Evolutionary conservation across 2,329 filamentous ascomycete species (phyloP), one percentile per base, ranked within the genome.

Genomic region (Epichloe scottii): DNA sequence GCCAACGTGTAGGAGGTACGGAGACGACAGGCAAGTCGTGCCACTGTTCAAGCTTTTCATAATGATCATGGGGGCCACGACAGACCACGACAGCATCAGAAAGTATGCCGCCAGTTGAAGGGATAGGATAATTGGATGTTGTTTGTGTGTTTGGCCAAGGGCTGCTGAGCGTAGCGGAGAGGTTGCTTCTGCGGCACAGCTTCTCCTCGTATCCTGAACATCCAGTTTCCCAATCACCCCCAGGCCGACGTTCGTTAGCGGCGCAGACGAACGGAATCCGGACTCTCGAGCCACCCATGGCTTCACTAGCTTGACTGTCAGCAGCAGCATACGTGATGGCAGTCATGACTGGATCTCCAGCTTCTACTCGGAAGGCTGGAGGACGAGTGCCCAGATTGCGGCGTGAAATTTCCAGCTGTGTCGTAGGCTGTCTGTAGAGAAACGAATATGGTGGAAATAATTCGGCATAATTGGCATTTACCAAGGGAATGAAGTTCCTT

Each of bases 171-270:
- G 82, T 81, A 17, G 83, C 80, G 5, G 83, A 83, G 35, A 90
- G 76, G 56, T 84, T 89, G 68, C 84, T 87, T 58, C 86, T 75
- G 54, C 85, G 76, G 60, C 85, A 87, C 38, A 90, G 76, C 57
- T 83, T 83, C 66, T 89, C 86, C 68, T 72, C 70, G 54, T 71
- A 71, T 35, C 70, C 69, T 3, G 68, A 63, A 12, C 68, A 72
- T 54, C 74, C 75, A 6, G 76, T 84, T 59, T 89, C 85, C 86
- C 86, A 90, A 62, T 89, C 85, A n/a, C 86, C 86, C 10, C 86
- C 86, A 0, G 85, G 76, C 38, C 84, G 75, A 61, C 84, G 85
- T 63, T 89, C 85, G 66, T 89, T 87, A 46, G 86, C 86, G 51
- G 81, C 78, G 57, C 84, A 87, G 55, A 88, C 78, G 53, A 87